Evolutionary conservation across 225 moss, liverwort and hornwort genomes (phyloP).

Genomic region (Asterella californica): DNA sequence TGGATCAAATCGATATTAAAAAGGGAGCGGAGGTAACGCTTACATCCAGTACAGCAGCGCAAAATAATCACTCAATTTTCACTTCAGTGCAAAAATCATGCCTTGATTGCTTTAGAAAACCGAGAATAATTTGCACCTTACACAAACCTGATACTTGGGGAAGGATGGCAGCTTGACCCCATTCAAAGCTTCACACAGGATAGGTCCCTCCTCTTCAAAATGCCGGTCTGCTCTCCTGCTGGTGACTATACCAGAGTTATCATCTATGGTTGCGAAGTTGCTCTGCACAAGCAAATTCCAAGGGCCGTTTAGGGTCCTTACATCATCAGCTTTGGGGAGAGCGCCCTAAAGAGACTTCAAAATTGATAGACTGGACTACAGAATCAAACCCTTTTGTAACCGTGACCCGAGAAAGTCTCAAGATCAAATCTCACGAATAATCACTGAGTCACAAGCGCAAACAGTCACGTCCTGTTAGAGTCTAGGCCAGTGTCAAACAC

Average conservation of each 20-base stretch:
- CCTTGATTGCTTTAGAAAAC: not conserved
- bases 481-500: too few relatives aligned
- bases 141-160: constrained; percentile 79
- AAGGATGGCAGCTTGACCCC: constrained; percentile 85
- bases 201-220: constrained; percentile 88
- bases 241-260: constrained; percentile 39
- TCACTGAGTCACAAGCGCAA: too few relatives aligned
- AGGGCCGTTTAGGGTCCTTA: not conserved
- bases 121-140: constrained; percentile 52
- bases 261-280: constrained; percentile 77
- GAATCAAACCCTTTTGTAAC: too few relatives aligned
- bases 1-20: not conserved
- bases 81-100: not conserved
- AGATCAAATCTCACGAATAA: too few relatives aligned
- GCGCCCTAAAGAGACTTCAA: too few relatives aligned
- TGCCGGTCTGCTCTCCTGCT: constrained; percentile 87
- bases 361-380: too few relatives aligned
- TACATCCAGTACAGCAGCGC: not conserved
- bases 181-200: constrained; percentile 78
- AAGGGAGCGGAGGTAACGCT: not conserved
- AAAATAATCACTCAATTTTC: not conserved
- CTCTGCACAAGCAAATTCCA: constrained; percentile 48
- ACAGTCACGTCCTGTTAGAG: too few relatives aligned
- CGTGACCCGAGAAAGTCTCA: too few relatives aligned
- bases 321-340: not conserved